A percentile compares a stretch with the other conserved stretches of the same genome.
phyloP scores from a whole-genome alignment of 805 yeast genomes.

The Saccharomycopsis lassenensis region DNA sequence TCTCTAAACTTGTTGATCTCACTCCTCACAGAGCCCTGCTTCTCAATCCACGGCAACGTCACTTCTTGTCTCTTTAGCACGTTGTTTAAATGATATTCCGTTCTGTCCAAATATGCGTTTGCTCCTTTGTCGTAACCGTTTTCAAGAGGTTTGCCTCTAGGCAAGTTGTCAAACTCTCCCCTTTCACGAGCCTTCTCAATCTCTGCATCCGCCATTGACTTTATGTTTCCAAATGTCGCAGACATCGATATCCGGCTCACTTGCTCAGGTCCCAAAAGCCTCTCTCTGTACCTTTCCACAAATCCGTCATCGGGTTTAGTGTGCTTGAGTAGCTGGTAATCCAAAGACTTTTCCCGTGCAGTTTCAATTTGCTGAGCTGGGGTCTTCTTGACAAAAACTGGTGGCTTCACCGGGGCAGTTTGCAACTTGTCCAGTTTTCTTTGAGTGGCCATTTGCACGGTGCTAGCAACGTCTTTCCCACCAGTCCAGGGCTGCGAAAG shows the following conservation, averaged over 20 bases:
- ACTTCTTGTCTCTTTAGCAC: constrained; percentile 68
- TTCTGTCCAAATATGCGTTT: constrained; percentile 51
- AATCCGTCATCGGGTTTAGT: constrained; percentile 37
- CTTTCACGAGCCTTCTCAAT: constrained; percentile 64
- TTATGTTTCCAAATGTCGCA: constrained; percentile 41
- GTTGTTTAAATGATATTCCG: constrained; percentile 70
- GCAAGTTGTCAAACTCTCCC: constrained; percentile 55
- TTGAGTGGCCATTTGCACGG: not conserved
- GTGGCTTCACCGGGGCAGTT: not conserved
- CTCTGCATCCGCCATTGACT: constrained; percentile 60
- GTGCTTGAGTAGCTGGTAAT: constrained; percentile 43
- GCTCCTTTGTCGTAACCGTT: constrained; percentile 26
- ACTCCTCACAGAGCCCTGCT: constrained; percentile 44
- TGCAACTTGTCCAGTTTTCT: not conserved
- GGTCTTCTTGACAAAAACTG: not conserved
- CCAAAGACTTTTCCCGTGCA: constrained; percentile 59
- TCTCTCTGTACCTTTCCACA: constrained; percentile 50
- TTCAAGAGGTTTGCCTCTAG: constrained; percentile 51
- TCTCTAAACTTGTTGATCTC: constrained; percentile 39
- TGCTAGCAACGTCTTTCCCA: constrained; percentile 28
- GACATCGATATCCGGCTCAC: constrained; percentile 51
- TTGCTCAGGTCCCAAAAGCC: constrained; percentile 48
- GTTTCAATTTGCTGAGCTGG: constrained; percentile 31
- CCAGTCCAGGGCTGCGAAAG: constrained; percentile 50
- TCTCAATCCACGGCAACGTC: constrained; percentile 85